These are phyloP conservation scores for Ogataea zsoltii DNA, from an alignment of 805 yeast species.

Conservation along the genomic window DNA sequence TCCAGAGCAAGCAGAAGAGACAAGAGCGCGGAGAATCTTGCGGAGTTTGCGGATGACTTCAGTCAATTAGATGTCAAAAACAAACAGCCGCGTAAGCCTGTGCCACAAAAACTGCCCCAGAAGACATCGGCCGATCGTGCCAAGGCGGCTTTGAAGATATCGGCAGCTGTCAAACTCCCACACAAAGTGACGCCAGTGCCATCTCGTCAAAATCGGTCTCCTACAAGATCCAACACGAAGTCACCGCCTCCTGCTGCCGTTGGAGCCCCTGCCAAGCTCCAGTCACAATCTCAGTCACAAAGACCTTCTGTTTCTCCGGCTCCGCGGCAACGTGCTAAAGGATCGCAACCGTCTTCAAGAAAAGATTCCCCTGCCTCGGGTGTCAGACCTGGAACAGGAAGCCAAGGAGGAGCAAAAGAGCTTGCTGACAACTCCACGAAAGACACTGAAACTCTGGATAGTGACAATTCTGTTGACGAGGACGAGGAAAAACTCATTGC, in stretches of 20 bases:
- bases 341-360: slow-evolving; percentile 9
- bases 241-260: slow-evolving; percentile 16
- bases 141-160: slow-evolving; percentile 33
- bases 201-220: slow-evolving; percentile 12
- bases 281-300: slow-evolving; percentile 6
- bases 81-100: slow-evolving; percentile 9
- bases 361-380: slow-evolving; percentile 10
- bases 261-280: slow-evolving; percentile 1
- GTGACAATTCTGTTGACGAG: slow-evolving; percentile 24
- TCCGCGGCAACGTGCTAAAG: slow-evolving; percentile 7
- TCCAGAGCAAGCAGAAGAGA: slow-evolving; percentile 21
- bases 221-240: slow-evolving; percentile 11
- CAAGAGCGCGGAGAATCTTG: slow-evolving; percentile 18
- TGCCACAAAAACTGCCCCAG: slow-evolving; percentile 13
- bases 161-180: slow-evolving; percentile 34
- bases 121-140: slow-evolving; percentile 32
- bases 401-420: slow-evolving; percentile 11
- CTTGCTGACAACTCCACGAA: slow-evolving; percentile 26
- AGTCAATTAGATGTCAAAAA: slow-evolving; percentile 12
- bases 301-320: slow-evolving; percentile 17
- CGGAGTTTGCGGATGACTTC: slow-evolving; percentile 14
- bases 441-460: slow-evolving; percentile 32
- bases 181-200: slow-evolving; percentile 17
- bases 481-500: slow-evolving; percentile 40
- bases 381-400: slow-evolving; percentile 1